Evolutionary conservation across 1,284 basidiomycete genomes (phyloP).

Genomic region (Rhodotorula sp.): DNA sequence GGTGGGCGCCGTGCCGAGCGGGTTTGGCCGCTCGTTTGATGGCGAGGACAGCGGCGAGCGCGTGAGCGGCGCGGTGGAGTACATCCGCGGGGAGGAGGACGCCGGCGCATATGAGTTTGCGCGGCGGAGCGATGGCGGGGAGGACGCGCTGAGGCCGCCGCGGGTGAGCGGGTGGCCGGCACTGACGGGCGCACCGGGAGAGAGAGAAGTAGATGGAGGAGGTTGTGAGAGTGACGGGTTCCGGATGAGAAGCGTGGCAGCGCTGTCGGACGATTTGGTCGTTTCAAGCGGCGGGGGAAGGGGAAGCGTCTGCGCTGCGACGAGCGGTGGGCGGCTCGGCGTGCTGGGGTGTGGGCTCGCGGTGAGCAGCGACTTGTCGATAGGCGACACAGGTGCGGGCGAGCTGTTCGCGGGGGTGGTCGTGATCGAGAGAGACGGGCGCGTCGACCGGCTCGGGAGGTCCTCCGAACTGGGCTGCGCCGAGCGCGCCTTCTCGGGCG

Average conservation of each 20-base stretch:
- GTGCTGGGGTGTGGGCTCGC: not conserved
- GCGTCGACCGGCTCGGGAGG: not conserved
- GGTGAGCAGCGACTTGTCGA: not conserved
- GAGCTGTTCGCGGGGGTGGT: not conserved
- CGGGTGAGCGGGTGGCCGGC: not conserved
- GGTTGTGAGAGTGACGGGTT: not conserved
- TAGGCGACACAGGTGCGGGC: not conserved
- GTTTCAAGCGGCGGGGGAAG: conserved; percentile 4
- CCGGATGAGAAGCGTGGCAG: not conserved
- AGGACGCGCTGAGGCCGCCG: conserved; percentile 3
- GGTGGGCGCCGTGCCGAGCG: not conserved
- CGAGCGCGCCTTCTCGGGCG: conserved; percentile 5
- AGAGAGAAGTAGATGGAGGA: not conserved
- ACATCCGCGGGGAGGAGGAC: not conserved
- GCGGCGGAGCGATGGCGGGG: conserved; percentile 13
- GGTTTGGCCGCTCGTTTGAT: not conserved
- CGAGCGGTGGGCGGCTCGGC: not conserved
- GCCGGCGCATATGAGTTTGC: conserved; percentile 22
- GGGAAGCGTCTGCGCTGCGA: not conserved
- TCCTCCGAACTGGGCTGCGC: not conserved
- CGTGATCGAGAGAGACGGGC: conserved; percentile 23
- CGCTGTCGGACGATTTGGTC: conserved; percentile 4
- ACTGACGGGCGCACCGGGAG: not conserved
- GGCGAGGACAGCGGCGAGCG: conserved; percentile 17
- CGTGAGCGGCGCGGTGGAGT: not conserved